A percentile compares a stretch with the other conserved stretches of the same genome.
These are phyloP conservation scores for Chrysosphaeria jannelii DNA, from an alignment of 2,329 filamentous ascomycete genomes.

Conservation along the genomic window DNA sequence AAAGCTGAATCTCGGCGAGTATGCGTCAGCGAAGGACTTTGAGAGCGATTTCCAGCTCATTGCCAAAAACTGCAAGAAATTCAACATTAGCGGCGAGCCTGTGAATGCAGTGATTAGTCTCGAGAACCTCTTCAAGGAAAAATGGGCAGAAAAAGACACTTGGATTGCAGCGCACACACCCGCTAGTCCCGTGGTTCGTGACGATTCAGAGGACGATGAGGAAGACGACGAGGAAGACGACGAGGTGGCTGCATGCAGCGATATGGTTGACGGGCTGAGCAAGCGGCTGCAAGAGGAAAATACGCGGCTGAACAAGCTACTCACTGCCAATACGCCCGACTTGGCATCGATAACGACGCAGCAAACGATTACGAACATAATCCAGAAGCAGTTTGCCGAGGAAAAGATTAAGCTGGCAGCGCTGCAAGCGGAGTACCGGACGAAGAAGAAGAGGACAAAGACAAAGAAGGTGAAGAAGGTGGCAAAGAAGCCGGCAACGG, in stretches of 20 bases:
- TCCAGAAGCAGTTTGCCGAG: conserved; percentile 43
- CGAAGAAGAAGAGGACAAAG: conserved; percentile 27
- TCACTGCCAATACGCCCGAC: conserved; percentile 19
- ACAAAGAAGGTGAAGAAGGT: conserved; percentile 12
- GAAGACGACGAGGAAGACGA: conserved; percentile 27
- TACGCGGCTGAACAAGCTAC: conserved; percentile 22
- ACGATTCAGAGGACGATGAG: conserved; percentile 39
- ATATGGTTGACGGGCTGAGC: conserved; percentile 20
- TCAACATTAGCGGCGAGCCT: conserved; percentile 25
- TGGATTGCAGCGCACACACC: conserved; percentile 42
- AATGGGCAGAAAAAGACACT: conserved; percentile 50
- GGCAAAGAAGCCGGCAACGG: conserved; percentile 18
- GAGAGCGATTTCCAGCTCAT: conserved; percentile 59
- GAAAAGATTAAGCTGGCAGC: conserved; percentile 32
- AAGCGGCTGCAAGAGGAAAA: conserved; percentile 24
- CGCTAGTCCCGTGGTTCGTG: conserved; percentile 20
- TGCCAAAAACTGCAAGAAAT: conserved; percentile 69
- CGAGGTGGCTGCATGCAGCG: conserved; percentile 11
- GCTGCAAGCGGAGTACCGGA: conserved; percentile 25
- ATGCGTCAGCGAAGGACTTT: conserved; percentile 59
- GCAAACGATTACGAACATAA: conserved; percentile 27
- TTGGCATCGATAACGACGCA: conserved; percentile 22
- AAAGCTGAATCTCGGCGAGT: conserved; percentile 52
- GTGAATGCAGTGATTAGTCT: conserved; percentile 32
- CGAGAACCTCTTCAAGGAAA: conserved; percentile 40